These are phyloP conservation scores for Podospora didyma DNA, from an alignment of 495 filamentous ascomycete species.

Conservation along the genomic window DNA sequence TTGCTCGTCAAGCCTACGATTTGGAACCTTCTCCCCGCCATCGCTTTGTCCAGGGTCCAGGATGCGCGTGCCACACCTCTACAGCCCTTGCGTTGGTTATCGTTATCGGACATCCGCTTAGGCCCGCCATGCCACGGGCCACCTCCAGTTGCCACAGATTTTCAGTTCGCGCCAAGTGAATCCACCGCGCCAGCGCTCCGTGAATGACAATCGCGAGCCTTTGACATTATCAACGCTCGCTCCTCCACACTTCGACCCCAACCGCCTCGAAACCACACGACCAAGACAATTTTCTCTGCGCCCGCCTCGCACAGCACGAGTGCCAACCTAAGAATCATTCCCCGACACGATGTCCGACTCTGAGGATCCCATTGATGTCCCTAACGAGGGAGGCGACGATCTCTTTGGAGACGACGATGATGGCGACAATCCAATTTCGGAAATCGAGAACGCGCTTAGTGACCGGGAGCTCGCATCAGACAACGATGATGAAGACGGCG, in stretches of 20 bases:
- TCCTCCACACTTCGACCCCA: too few relatives aligned
- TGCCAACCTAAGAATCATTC: not conserved
- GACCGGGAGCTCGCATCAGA: conserved; percentile 79
- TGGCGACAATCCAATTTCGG: conserved; percentile 30
- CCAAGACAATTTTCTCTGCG: not conserved
- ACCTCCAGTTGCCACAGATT: not conserved
- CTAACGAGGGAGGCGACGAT: conserved; percentile 54
- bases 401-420: conserved; percentile 59
- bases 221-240: not conserved
- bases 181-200: too few relatives aligned
- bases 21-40: not conserved
- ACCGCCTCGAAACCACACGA: conserved; percentile 37
- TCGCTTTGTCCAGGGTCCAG: too few relatives aligned
- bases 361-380: conserved; percentile 46
- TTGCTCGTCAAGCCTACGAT: not conserved
- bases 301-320: too few relatives aligned
- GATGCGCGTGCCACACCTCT: too few relatives aligned
- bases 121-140: too few relatives aligned
- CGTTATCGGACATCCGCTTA: not conserved
- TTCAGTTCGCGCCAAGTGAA: too few relatives aligned
- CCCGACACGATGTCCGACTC: conserved; percentile 44
- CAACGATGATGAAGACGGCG: conserved; percentile 56
- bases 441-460: conserved; percentile 39
- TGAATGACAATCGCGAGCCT: not conserved
- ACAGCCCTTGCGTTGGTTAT: too few relatives aligned